Conservation (phyloP, 108 stramenopile genomes). For the Cyclostephanos tholiformis region DNA sequence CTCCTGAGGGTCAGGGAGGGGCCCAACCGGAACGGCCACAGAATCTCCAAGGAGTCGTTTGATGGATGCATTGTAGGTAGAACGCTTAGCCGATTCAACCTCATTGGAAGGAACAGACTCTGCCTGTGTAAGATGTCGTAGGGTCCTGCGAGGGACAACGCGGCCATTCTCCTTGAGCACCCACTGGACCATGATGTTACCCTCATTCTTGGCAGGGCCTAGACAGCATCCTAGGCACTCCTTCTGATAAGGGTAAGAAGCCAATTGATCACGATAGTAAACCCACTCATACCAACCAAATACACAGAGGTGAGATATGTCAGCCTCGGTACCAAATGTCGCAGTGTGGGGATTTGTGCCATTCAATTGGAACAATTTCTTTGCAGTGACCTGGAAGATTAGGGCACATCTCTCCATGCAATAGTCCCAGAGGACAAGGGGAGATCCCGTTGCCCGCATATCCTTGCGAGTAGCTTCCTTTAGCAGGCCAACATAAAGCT, state of each 20-base stretch:
- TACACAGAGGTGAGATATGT: too few relatives aligned
- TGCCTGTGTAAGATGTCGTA: constrained; percentile 14
- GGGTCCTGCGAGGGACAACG: constrained; percentile 32
- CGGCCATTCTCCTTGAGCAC: constrained; percentile 34
- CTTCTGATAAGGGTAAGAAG: too few relatives aligned
- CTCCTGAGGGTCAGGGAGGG: neutral
- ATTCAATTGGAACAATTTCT: too few relatives aligned
- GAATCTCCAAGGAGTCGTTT: neutral
- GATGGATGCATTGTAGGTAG: constrained; percentile 5
- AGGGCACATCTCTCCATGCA: constrained; percentile 34
- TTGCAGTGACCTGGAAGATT: too few relatives aligned
- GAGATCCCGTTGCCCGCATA: too few relatives aligned
- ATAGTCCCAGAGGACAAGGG: too few relatives aligned
- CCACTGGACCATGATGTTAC: constrained; percentile 47
- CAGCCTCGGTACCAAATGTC: too few relatives aligned
- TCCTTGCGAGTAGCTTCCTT: constrained; percentile 40
- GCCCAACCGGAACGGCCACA: neutral
- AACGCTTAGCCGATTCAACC: constrained; percentile 5
- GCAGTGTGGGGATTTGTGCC: too few relatives aligned
- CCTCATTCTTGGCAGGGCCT: constrained; percentile 36
- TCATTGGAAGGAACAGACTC: constrained; percentile 14
- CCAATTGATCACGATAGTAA: too few relatives aligned
- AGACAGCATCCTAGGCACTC: constrained; percentile 25
- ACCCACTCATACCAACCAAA: too few relatives aligned
- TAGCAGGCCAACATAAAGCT: constrained; percentile 39